Evolutionary conservation across 2,329 filamentous ascomycete species (phyloP).

Genomic region (Fusarium sp.): DNA sequence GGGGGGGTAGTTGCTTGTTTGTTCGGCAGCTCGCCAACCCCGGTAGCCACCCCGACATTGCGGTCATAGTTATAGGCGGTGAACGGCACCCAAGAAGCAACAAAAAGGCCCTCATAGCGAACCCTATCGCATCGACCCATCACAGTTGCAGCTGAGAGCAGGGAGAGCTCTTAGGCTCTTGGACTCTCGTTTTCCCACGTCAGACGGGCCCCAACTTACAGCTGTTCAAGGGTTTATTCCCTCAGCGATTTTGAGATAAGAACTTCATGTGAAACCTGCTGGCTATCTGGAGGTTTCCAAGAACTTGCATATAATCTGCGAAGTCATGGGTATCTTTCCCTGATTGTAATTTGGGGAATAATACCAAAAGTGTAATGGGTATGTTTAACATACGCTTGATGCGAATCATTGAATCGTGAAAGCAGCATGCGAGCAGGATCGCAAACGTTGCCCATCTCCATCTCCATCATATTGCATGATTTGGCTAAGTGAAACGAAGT

Average conservation of each 20-base stretch:
- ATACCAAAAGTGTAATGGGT: not conserved
- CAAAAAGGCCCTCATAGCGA: slow-evolving; percentile 14
- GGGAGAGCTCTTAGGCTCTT: slow-evolving; percentile 26
- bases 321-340: not conserved
- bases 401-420: not conserved
- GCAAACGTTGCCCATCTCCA: not conserved
- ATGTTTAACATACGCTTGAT: not conserved
- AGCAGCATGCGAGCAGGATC: not conserved
- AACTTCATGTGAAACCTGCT: slow-evolving; percentile 19
- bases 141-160: slow-evolving; percentile 22
- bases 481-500: not conserved
- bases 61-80: slow-evolving; percentile 36
- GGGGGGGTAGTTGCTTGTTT: slow-evolving; percentile 24
- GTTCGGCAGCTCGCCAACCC: slow-evolving; percentile 32
- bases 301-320: slow-evolving; percentile 1
- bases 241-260: not conserved
- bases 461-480: slow-evolving; percentile 1
- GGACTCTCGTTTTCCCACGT: slow-evolving; percentile 31
- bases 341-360: not conserved
- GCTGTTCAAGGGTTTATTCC: not conserved
- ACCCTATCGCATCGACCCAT: slow-evolving; percentile 34
- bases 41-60: slow-evolving; percentile 33
- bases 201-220: slow-evolving; percentile 22
- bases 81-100: slow-evolving; percentile 37
- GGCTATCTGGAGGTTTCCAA: slow-evolving; percentile 11